Conservation (phyloP, 768 basidiomycete species). For the Mycena venus region DNA sequence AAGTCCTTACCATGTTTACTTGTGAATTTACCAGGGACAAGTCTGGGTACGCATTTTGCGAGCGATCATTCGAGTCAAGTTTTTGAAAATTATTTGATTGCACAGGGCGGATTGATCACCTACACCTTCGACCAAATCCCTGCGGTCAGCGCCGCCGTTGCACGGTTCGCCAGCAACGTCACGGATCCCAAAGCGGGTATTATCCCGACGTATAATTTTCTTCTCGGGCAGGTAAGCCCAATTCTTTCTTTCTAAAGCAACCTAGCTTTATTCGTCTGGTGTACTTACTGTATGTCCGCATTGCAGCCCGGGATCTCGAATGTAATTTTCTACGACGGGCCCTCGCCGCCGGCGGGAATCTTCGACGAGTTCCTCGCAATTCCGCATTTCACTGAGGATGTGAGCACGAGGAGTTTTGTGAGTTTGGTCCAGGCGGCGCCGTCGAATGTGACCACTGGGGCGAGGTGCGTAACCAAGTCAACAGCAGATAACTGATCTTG, state of each 20-base stretch:
- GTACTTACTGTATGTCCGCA: neutral
- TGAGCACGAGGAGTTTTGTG: conserved; percentile 55
- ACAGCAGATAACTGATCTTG: conserved; percentile 32
- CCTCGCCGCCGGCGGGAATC: conserved; percentile 60
- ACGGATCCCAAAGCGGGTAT: conserved; percentile 66
- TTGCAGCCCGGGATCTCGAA: conserved; percentile 41
- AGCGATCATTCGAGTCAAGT: no score
- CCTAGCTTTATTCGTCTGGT: neutral
- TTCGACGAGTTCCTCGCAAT: conserved; percentile 67
- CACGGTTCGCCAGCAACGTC: conserved; percentile 54
- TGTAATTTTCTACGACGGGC: conserved; percentile 72
- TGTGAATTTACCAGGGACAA: conserved; percentile 42
- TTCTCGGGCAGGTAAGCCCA: conserved; percentile 49
- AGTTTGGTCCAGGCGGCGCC: conserved; percentile 56
- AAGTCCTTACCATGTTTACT: no score
- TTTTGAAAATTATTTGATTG: no score
- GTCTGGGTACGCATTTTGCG: conserved; percentile 65
- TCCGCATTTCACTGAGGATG: conserved; percentile 51
- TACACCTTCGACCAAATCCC: conserved; percentile 40
- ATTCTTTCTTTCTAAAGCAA: no score
- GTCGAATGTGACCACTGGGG: conserved; percentile 46
- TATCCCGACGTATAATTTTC: conserved; percentile 59
- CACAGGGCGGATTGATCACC: conserved; percentile 65
- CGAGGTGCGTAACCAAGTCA: conserved; percentile 37
- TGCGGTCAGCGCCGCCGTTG: conserved; percentile 50